Base-by-base conservation (phyloP, 208 protist species). In the Crithidia fasciculata region DNA sequence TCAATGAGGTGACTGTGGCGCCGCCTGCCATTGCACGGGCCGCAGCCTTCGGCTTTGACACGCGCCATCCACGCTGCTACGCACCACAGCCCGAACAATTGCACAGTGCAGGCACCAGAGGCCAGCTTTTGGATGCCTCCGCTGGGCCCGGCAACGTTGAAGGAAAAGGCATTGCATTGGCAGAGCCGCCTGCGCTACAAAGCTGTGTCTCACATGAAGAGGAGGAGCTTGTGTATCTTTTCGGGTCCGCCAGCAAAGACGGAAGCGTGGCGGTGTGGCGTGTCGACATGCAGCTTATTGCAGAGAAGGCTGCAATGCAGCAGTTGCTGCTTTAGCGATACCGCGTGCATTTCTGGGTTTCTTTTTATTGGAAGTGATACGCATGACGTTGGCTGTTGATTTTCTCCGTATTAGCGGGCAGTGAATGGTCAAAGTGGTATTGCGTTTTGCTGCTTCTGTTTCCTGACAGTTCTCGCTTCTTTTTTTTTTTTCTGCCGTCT, bases 41-140 rank as follows among this genome's bases (percentile, higher is more conserved):
- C 0, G 78, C 81, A n/a, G 74, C 81, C 13, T 94, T 94, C 78
- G 89, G 80, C 19, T 94, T 87, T 76, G 89, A 94, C 70, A 60
- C 79, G 12, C 84, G 89, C 3, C 77, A 78, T 15, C 85, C 89
- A 2, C 76, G 81, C 28, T 75, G 76, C 59, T 81, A 86, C 57
- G 67, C 64, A 28, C 59, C 72, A 52, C 44, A 52, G 8, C 18
- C 58, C 4, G 3, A 13, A 18, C 47, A n/a, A 2, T 15, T 15
- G n/a, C 3, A 0, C 37, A 47, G 56, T 54, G 3, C 36, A 16
- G 36, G 9, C 13, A 37, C 12, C 18, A 44, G 41, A 28, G 44
- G 8, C 13, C 28, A 28, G 28, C 28, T 28, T 28, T 28, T 28
- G 28, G 28, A 28, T 28, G 28, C 28, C 1, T 28, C 28, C 28